Evolutionary conservation across 176 grass and related monocot genomes (phyloP).

Genomic region (Elymus sibiricus): DNA sequence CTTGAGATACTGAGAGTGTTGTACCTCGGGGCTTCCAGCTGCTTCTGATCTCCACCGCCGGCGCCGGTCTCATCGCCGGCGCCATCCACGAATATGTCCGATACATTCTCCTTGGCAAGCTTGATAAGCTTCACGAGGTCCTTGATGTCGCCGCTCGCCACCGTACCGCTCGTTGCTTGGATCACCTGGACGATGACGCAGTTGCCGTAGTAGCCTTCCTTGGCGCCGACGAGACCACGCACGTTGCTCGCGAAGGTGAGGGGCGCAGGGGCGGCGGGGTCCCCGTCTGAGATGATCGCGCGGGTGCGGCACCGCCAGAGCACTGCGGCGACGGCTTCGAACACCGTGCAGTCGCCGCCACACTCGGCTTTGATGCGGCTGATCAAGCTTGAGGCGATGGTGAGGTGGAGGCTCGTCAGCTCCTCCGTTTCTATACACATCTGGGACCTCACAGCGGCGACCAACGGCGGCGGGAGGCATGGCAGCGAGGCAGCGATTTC

Average conservation of each 20-base stretch:
- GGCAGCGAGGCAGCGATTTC: too few species aligned
- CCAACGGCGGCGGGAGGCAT: too few species aligned
- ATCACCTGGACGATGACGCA: conserved; percentile 4
- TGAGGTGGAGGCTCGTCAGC: background rate
- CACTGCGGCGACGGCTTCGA: conserved; percentile 22
- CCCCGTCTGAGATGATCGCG: background rate
- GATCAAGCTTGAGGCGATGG: conserved; percentile 13
- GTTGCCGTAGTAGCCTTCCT: conserved; percentile 33
- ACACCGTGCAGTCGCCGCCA: background rate
- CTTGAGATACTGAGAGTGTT: background rate
- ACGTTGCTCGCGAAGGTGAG: conserved; percentile 17
- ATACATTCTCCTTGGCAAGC: background rate
- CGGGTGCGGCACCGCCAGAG: conserved; percentile 23
- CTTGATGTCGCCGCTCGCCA: background rate
- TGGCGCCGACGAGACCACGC: background rate
- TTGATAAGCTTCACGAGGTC: conserved; percentile 21
- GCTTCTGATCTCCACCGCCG: too few species aligned
- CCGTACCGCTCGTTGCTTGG: background rate
- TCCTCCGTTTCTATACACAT: too few species aligned
- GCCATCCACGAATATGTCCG: background rate
- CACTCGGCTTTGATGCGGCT: background rate
- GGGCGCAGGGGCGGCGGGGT: background rate
- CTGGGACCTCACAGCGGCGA: background rate
- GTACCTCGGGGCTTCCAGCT: background rate
- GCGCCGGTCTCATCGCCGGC: too few species aligned